Base-by-base conservation (phyloP, 371 early-diverging fungal species). In the Rhizopus sp. region DNA sequence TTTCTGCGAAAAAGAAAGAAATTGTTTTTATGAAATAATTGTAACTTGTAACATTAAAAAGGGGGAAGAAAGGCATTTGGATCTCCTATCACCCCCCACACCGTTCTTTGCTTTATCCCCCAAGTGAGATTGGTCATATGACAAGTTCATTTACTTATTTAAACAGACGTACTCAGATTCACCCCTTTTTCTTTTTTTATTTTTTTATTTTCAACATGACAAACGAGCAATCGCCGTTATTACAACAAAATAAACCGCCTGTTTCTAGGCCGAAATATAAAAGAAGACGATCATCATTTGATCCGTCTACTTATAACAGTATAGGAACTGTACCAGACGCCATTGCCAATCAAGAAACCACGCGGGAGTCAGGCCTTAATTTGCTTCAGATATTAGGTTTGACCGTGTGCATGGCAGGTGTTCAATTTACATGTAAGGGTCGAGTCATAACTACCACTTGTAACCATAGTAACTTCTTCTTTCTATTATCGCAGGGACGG, bases 381-480 rank as follows among this genome's bases (percentile, higher is more conserved):
- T 40, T 70, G 12, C 37, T 57, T 16, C 51, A 70, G 39, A 57
- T 70, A 31, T 45, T 66, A 10, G 48, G 52, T 1, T 33, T 80
- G 32, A 81, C 84, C 3, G 40, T 78, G 3, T 81, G 81, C 58
- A 80, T 83, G 81, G 73, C 75, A 10, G 83, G 83, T 8, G 76
- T 81, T 6, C 83, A 83, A 50, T 83, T 83, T 63, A 81, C 82
- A 35, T 83, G 84, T 80, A 71, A 74, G 72, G 68, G n/a, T 1
- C 10, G 3, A 42, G 2, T 3, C 3, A 42, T n/a, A 12, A 42
- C 0, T 3, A 17, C 44, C n/a, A 12, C 7, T 23, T 50, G 10
- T 53, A 50, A 50, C 64, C 55, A 57, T 48, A 15, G 17, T 56
- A 46, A 37, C 38, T 41, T 54, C 57, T 58, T 53, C 39, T 9